Conservation (phyloP, 768 basidiomycete species). For the Hygrophorus pudorinus region DNA sequence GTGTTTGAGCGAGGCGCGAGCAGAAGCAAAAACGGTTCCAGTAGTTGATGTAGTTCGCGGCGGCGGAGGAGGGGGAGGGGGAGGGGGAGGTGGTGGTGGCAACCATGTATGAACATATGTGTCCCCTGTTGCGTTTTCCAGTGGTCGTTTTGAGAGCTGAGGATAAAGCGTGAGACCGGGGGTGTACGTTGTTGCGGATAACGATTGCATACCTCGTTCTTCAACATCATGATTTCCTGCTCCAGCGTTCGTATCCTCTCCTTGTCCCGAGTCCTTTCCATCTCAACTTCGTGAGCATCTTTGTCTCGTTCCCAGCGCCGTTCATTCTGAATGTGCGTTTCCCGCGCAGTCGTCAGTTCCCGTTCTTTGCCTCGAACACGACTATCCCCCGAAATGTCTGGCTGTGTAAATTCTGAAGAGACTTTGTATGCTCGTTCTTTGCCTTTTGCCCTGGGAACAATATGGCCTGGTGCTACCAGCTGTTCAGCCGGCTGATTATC, state of each 20-base stretch:
- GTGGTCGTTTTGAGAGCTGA: slow-evolving; percentile 38
- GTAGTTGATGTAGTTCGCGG: slow-evolving; percentile 26
- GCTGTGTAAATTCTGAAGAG: slow-evolving; percentile 11
- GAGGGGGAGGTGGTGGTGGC: slow-evolving; percentile 34
- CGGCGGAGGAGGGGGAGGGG: slow-evolving; percentile 25
- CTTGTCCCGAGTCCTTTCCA: slow-evolving; percentile 47
- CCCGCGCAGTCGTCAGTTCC: slow-evolving; percentile 48
- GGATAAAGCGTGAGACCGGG: slow-evolving; percentile 1
- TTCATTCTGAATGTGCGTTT: slow-evolving; percentile 39
- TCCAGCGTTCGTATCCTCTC: slow-evolving; percentile 55
- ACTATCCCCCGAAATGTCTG: slow-evolving; percentile 34
- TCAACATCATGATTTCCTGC: slow-evolving; percentile 50
- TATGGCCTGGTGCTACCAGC: background rate
- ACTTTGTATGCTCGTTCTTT: slow-evolving; percentile 31
- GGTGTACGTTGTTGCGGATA: background rate
- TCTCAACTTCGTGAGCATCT: slow-evolving; percentile 18
- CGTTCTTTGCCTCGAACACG: slow-evolving; percentile 50
- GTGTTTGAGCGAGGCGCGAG: slow-evolving; percentile 58
- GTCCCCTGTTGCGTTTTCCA: slow-evolving; percentile 9
- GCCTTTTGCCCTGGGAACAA: slow-evolving; percentile 25
- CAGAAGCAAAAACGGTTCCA: slow-evolving; percentile 39
- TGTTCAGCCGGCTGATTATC: background rate
- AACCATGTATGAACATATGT: slow-evolving; percentile 17
- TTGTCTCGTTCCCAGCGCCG: slow-evolving; percentile 28
- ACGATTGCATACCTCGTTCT: slow-evolving; percentile 37